phyloP scores from a whole-genome alignment of 139 green algal species.

The Auxenochlorella pyrenoidosa region DNA sequence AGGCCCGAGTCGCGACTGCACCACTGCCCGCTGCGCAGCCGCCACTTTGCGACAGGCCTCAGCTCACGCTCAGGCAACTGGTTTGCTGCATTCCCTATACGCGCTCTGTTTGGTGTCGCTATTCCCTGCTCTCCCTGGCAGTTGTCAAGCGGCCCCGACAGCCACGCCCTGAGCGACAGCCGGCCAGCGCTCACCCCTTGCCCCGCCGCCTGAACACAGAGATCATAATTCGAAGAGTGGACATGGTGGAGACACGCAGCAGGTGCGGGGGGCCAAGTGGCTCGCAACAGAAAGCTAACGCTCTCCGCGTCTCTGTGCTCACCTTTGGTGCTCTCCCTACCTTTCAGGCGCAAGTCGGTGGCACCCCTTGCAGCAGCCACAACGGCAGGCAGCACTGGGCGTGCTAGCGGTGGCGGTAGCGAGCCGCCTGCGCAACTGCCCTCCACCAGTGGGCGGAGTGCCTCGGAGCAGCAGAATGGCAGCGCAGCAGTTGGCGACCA shows the following conservation, averaged over 20 bases:
- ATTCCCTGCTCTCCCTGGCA: not conserved
- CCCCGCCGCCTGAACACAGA: not conserved
- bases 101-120: no score
- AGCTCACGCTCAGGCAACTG: no score
- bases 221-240: not conserved
- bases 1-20: no score
- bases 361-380: not conserved
- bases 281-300: not conserved
- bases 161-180: not conserved
- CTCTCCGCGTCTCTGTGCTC: not conserved
- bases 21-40: no score
- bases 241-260: constrained; percentile 28
- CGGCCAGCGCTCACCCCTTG: not conserved
- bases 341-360: constrained; percentile 14
- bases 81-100: no score
- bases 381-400: not conserved
- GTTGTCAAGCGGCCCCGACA: not conserved
- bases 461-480: not conserved
- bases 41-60: no score
- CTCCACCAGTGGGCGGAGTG: not conserved
- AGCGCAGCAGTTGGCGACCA: not conserved
- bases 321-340: not conserved
- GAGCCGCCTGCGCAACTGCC: not conserved
- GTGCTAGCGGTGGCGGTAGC: not conserved
- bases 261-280: not conserved